Percentiles rank a stretch among this genome's conserved stretches.
These are phyloP conservation scores for Phytopythium kandeliae DNA, from an alignment of 352 stramenopile genomes.

Conservation along the genomic window DNA sequence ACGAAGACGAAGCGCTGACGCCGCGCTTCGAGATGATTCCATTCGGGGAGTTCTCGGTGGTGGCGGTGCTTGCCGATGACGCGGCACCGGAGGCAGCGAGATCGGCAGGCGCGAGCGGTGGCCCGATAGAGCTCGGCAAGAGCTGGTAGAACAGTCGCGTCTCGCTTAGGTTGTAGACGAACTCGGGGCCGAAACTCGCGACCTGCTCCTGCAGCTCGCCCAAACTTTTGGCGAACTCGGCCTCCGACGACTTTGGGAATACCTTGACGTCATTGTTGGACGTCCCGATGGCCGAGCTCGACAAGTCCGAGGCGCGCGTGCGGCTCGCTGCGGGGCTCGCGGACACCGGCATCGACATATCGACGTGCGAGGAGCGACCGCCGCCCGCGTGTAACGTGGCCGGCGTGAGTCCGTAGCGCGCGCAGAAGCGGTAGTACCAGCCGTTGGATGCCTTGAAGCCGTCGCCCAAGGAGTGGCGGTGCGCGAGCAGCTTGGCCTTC, in stretches of 20 bases:
- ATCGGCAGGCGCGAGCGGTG: background rate
- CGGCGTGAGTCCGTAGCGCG: conserved; percentile 49
- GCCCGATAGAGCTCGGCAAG: conserved; percentile 20
- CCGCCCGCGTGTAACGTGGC: conserved; percentile 15
- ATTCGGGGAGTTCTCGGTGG: background rate
- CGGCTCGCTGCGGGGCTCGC: background rate
- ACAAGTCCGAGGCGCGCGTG: background rate
- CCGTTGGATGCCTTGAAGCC: conserved; percentile 62
- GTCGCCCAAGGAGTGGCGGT: conserved; percentile 32
- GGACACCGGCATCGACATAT: background rate
- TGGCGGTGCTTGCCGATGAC: background rate
- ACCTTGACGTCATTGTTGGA: background rate
- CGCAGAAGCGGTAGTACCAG: conserved; percentile 77
- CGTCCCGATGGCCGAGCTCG: background rate
- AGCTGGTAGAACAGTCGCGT: conserved; percentile 47
- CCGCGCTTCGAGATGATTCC: background rate
- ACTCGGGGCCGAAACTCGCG: conserved; percentile 24
- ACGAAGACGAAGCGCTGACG: background rate
- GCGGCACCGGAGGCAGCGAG: background rate
- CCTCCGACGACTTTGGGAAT: conserved; percentile 5
- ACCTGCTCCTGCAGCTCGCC: conserved; percentile 21
- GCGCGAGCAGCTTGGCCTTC: conserved; percentile 42
- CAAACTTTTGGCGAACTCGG: conserved; percentile 13
- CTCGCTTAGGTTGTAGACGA: conserved; percentile 48
- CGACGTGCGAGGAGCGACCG: background rate